These are phyloP conservation scores for Stemphylium beticola DNA, from an alignment of 2,329 filamentous ascomycete genomes.

Conservation along the genomic window DNA sequence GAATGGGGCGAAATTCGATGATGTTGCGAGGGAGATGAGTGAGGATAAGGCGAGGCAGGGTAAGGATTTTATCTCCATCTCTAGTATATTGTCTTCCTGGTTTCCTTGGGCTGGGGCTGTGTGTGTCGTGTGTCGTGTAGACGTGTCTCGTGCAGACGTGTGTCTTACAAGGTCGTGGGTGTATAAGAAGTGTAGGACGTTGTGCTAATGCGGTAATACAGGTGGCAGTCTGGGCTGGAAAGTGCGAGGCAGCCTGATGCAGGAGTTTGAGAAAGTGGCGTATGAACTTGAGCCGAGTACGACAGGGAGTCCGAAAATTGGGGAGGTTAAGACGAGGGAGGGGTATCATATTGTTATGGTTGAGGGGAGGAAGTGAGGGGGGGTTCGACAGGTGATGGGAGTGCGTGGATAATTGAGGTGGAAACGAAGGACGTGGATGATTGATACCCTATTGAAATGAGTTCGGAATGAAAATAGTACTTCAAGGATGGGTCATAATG, in stretches of 20 bases:
- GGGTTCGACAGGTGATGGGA: too few species aligned
- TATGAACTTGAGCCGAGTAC: conserved; percentile 72
- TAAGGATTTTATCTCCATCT: neutral
- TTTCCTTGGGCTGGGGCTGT: too few species aligned
- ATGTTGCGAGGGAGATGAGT: conserved; percentile 73
- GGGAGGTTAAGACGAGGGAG: conserved; percentile 74
- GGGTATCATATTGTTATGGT: conserved; percentile 86
- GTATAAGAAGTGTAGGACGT: too few species aligned
- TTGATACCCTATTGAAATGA: neutral
- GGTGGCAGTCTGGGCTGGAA: conserved; percentile 78
- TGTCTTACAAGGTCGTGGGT: too few species aligned
- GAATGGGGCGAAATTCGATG: conserved; percentile 73
- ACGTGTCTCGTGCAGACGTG: too few species aligned
- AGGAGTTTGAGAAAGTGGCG: conserved; percentile 74
- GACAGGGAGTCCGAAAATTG: conserved; percentile 68
- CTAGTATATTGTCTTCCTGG: too few species aligned
- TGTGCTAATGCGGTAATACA: neutral
- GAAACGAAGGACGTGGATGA: too few species aligned
- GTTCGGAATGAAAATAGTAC: too few species aligned
- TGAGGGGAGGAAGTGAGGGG: conserved; percentile 63
- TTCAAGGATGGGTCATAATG: too few species aligned
- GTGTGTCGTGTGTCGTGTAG: too few species aligned
- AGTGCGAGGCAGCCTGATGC: conserved; percentile 68
- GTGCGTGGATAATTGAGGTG: too few species aligned
- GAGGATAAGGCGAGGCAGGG: conserved; percentile 75